Base-by-base conservation (phyloP, 2,329 filamentous ascomycete species). In the Xylogone sp. region DNA sequence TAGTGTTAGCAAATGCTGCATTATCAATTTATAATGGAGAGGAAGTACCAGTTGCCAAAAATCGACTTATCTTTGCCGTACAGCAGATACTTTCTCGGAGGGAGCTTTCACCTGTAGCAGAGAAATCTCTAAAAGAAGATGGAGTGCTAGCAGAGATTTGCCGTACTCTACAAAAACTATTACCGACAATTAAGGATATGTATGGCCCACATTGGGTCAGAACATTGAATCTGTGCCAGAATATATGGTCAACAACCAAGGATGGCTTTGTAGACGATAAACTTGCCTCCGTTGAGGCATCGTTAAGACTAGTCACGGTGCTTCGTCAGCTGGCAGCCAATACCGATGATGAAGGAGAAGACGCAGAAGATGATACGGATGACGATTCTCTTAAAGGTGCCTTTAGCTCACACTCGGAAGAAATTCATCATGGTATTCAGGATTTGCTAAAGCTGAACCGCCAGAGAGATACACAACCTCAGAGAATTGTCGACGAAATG, bases 201-300 rank as follows among this genome's bases (percentile, higher is more conserved):
- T 97, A 96, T 61, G 94, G 93, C 0, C 82, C 88, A 0, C 89
- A 96, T 64, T 99, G 94, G 94, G 79, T 85, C 47, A 79, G 79
- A 45, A 69, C 78, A 0, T 69, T 90, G 18, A 74, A 80, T 29
- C 80, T 83, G 46, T 80, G 86, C 53, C 70, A 78, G 10, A 68
- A 71, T 7, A 69, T 83, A 0, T 88, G 86, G 83, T 71, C 73
- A 3, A 75, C 72, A 0, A 65, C 66, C 10, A 67, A 51, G 29
- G 53, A 68, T 2, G 72, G 75, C 6, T 55, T 68, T 1, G 55
- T 73, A 0, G 74, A 82, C 16, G 66, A 74, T 12, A 73, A 75
- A 4, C 62, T 90, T 1, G 81, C 88, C 0, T 78, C 86, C 21
- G 72, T 91, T 0, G 79, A 92, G 62, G 78, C 87, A 4, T 89